Conservation (phyloP, 306 rosid genomes). For the Gillenia trifoliata region DNA sequence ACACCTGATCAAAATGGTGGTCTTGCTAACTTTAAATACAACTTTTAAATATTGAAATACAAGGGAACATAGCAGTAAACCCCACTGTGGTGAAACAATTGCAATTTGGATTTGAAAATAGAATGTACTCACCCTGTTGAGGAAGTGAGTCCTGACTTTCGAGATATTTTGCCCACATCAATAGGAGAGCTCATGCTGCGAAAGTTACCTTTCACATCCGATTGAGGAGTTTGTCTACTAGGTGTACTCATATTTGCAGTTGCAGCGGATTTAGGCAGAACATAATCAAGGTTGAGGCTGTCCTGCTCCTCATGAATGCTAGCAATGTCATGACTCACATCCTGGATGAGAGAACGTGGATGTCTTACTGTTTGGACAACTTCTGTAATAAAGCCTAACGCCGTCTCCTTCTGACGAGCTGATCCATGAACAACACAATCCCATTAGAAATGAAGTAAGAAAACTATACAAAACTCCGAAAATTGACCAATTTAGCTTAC, state of each 20-base stretch:
- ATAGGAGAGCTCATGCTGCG: conserved; percentile 25
- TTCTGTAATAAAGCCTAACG: conserved; percentile 73
- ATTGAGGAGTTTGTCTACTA: conserved; percentile 35
- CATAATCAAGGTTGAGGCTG: conserved; percentile 41
- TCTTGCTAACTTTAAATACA: not conserved
- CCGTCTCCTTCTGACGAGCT: conserved; percentile 90
- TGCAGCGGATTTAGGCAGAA: conserved; percentile 52
- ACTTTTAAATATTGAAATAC: not conserved
- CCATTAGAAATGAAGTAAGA: conserved; percentile 24
- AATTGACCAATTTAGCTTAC: conserved; percentile 34
- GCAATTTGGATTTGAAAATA: conserved; percentile 9
- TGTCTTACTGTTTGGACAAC: conserved; percentile 78
- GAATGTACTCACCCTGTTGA: conserved; percentile 41
- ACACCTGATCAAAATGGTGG: not conserved
- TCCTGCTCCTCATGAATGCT: conserved; percentile 48
- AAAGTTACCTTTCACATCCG: conserved; percentile 28
- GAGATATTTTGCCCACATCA: conserved; percentile 34
- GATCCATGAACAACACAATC: conserved; percentile 34
- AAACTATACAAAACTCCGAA: not conserved
- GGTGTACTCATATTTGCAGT: conserved; percentile 31
- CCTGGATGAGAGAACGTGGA: conserved; percentile 42
- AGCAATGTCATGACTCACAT: conserved; percentile 28
- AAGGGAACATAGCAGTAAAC: not conserved
- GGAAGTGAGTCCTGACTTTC: conserved; percentile 44
- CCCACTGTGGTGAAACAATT: not conserved